Conservation (phyloP, 345 rosid genomes). For the Lenwebbia sp. region DNA sequence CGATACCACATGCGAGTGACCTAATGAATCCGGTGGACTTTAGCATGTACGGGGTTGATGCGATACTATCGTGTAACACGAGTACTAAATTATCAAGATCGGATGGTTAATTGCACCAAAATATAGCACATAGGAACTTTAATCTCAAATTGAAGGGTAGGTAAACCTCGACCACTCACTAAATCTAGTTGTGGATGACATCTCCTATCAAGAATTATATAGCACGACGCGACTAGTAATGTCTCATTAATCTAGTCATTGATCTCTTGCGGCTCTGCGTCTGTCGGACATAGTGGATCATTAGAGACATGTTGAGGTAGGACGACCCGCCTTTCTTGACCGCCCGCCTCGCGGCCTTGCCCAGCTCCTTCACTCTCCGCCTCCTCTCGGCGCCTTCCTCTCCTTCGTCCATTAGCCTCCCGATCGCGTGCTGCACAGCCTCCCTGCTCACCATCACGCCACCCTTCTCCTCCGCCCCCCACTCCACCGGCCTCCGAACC, state of each 20-base stretch:
- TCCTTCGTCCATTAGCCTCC: conserved; percentile 28
- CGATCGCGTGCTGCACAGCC: conserved; percentile 21
- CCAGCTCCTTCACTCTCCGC: conserved; percentile 17
- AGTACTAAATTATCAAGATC: background rate
- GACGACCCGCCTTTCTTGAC: conserved; percentile 49
- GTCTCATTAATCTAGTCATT: background rate
- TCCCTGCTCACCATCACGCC: conserved; percentile 33
- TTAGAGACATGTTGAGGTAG: conserved; percentile 8
- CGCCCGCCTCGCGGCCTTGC: conserved; percentile 20
- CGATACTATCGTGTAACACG: background rate
- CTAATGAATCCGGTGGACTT: background rate
- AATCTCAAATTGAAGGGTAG: background rate
- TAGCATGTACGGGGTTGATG: background rate
- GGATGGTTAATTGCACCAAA: background rate
- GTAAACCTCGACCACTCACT: background rate
- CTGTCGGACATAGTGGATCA: conserved; percentile 21
- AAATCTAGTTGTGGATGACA: background rate
- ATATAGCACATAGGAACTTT: background rate
- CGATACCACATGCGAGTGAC: background rate
- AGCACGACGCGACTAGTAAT: background rate
- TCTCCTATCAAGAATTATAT: too few relatives aligned
- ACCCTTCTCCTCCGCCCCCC: conserved; percentile 44
- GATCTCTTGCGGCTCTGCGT: background rate
- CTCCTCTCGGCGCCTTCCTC: conserved; percentile 25
- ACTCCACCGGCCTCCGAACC: conserved; percentile 12